These are phyloP conservation scores for Mariannaea sp. DNA, from an alignment of 2,329 filamentous ascomycete species.

Conservation along the genomic window DNA sequence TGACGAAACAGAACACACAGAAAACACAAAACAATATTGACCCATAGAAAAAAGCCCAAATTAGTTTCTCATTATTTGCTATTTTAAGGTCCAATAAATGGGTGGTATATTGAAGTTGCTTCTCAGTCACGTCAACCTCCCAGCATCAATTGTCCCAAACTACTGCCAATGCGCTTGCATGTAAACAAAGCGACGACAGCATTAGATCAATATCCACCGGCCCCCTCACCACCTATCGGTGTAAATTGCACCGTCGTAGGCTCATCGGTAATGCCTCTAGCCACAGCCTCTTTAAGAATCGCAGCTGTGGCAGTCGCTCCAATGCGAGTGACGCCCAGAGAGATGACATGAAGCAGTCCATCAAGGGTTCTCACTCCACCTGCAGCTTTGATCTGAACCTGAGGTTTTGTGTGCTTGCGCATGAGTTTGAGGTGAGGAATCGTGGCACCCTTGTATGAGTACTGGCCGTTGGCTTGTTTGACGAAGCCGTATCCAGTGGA, in stretches of 20 bases:
- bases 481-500: slow-evolving; percentile 66
- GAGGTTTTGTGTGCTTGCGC: slow-evolving; percentile 48
- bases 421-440: slow-evolving; percentile 58
- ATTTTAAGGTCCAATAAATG: too few relatives aligned
- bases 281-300: slow-evolving; percentile 60
- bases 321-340: slow-evolving; percentile 58
- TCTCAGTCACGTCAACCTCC: too few relatives aligned
- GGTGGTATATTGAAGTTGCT: too few relatives aligned
- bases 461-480: slow-evolving; percentile 56
- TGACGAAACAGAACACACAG: too few relatives aligned
- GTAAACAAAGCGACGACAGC: too few relatives aligned
- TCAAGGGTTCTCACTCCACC: slow-evolving; percentile 62
- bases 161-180: too few relatives aligned
- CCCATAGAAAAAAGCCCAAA: too few relatives aligned
- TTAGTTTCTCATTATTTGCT: too few relatives aligned
- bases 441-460: slow-evolving; percentile 60
- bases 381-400: slow-evolving; percentile 61
- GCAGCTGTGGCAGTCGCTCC: slow-evolving; percentile 59
- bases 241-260: slow-evolving; percentile 27
- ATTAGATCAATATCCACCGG: slow-evolving; percentile 16
- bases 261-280: slow-evolving; percentile 50
- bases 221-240: slow-evolving; percentile 3
- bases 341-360: slow-evolving; percentile 59
- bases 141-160: too few relatives aligned
- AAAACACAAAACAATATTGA: too few relatives aligned